phyloP scores from a whole-genome alignment of 768 basidiomycete genomes.

The Termitomyces sp. region DNA sequence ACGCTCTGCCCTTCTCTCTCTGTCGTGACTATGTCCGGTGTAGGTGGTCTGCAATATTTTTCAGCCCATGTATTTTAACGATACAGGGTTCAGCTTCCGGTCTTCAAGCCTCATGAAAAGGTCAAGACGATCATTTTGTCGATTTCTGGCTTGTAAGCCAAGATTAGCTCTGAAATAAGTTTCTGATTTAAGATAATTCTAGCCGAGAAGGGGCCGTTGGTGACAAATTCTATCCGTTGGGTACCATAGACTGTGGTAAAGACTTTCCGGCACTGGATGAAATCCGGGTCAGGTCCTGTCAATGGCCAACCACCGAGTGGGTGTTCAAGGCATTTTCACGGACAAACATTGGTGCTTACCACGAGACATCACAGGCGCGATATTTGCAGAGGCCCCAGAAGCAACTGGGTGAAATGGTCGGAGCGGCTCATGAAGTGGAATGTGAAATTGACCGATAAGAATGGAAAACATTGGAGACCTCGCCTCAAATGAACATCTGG shows the following conservation, averaged over 20 bases:
- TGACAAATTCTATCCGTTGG: not conserved
- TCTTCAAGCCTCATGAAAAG: not conserved
- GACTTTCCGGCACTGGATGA: not conserved
- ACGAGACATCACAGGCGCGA: not conserved
- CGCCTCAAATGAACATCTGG: not conserved
- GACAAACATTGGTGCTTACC: not conserved
- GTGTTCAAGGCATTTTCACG: not conserved
- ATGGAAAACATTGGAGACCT: conserved; percentile 4
- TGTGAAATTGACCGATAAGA: not conserved
- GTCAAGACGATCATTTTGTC: not conserved
- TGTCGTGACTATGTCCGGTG: not conserved
- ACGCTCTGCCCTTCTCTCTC: not conserved
- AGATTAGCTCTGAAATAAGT: not conserved
- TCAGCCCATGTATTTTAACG: not conserved
- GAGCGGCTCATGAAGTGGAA: conserved; percentile 5
- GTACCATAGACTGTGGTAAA: not conserved
- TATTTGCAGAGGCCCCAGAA: not conserved
- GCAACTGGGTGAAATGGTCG: conserved; percentile 5
- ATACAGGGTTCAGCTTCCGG: not conserved
- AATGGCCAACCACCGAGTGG: conserved; percentile 3
- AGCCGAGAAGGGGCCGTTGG: not conserved
- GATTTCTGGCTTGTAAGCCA: not conserved
- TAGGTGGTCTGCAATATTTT: not conserved
- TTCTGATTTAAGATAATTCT: not conserved
- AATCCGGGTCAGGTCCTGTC: not conserved